Base-by-base conservation (phyloP, 805 yeast genomes). In the Starmerella sp. region DNA sequence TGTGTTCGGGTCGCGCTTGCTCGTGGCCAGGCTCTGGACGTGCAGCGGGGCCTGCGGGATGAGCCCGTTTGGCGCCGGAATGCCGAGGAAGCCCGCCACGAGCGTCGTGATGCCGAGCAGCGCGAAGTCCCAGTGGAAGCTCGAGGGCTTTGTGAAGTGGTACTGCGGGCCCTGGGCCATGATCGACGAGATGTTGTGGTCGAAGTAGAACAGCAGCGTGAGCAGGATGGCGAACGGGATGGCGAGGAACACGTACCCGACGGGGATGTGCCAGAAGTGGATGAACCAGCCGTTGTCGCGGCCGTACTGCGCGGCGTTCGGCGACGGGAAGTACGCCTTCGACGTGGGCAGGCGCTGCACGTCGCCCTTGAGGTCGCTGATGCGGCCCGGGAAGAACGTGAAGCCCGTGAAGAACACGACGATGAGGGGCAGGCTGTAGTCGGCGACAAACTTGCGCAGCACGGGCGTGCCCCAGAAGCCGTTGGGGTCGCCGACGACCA, bases 41-140 rank as follows among this genome's bases (percentile, higher is more conserved):
- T 91, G 98, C 37, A 93, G 66, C 2, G 97, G 97, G 0, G 98
- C 97, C 68, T 91, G 98, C 1, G 98, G 98, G 45, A 91, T 91
- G 35, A 91, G 73, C 0, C 98, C 98, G 69, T 93, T 93, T 0
- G 97, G 97, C 2, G 97, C 89, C 0, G 97, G 98, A 2, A 93
- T 75, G 0, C 97, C 98, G 10, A 91, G 65, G 0, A 91, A 69
- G 0, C 97, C 97, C 3, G 95, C 75, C 0, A 91, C 68, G 0
- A 95, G 95, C 0, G 97, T 93, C 5, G 90, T 84, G 7, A 87
- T 66, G 0, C 97, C 97, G 37, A 91, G 72, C 29, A 93, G 70
- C 42, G 84, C 77, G 64, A 90, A 85, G 69, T 91, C 98, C 81
- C 88, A 93, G 69, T 93, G 97, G 69, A 93, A 93, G 0, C 91